Evolutionary conservation across 352 stramenopile species (phyloP).

Genomic region (Phytophthora melonis): DNA sequence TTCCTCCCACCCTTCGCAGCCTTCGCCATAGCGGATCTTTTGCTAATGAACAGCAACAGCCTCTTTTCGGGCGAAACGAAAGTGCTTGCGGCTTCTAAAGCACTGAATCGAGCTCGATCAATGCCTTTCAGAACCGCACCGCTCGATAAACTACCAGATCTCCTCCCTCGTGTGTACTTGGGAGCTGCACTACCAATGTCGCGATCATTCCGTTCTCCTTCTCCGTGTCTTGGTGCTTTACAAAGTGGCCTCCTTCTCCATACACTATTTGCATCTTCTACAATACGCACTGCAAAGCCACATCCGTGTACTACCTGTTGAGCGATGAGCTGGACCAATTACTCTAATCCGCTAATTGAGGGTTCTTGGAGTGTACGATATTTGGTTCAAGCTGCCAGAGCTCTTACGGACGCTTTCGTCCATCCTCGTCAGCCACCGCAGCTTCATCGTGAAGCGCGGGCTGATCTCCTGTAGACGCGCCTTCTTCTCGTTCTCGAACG

Average conservation of each 20-base stretch:
- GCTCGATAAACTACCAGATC: background rate
- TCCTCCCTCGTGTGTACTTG: background rate
- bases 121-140: background rate
- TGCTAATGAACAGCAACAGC: background rate
- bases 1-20: background rate
- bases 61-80: background rate
- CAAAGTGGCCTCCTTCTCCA: background rate
- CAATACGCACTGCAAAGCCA: background rate
- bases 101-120: background rate
- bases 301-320: background rate
- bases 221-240: background rate
- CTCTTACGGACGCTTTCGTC: background rate
- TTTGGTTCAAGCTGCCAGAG: background rate
- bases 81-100: no score
- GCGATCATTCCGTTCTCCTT: background rate
- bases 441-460: constrained; percentile 99
- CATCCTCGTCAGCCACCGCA: constrained; percentile 91
- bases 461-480: constrained; percentile 98
- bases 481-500: constrained; percentile 97
- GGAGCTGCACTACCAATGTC: background rate
- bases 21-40: background rate
- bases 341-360: background rate
- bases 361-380: background rate
- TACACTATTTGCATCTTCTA: background rate
- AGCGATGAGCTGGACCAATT: background rate